Conservation (phyloP, 2,329 filamentous ascomycete species). For the Zarea fungicola region DNA sequence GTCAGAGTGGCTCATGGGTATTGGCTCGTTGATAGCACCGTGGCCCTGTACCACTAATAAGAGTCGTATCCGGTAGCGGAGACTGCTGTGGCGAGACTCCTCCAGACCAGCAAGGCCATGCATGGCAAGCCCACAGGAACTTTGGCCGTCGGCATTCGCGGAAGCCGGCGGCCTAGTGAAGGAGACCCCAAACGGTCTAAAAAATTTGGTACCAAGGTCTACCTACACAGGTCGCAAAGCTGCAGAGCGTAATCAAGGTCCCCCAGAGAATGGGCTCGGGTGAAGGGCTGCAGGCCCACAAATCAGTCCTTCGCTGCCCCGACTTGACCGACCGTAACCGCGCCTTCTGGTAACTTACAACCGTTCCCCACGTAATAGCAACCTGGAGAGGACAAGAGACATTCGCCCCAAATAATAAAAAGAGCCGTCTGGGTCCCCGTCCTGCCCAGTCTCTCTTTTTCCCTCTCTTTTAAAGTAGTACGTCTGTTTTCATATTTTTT, state of each 20-base stretch:
- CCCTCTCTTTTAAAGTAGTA: background rate
- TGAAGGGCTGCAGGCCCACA: conserved; percentile 2
- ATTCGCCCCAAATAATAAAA: conserved; percentile 5
- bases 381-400: background rate
- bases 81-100: background rate
- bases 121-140: no score
- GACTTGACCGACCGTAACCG: conserved; percentile 7
- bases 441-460: background rate
- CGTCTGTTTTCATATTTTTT: background rate
- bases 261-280: conserved; percentile 2
- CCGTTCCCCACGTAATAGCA: background rate
- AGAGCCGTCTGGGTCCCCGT: background rate
- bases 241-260: no score
- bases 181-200: no score
- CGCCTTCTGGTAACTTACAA: conserved; percentile 8
- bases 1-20: background rate
- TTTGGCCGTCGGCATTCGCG: conserved; percentile 6
- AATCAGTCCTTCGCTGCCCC: background rate
- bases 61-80: conserved; percentile 3
- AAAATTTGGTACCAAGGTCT: no score
- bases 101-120: background rate
- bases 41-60: background rate
- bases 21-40: conserved; percentile 1
- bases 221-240: no score
- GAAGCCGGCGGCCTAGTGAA: conserved; percentile 7